Evolutionary conservation across 1,139 yeast genomes (phyloP), one percentile per base, ranked within the genome.

Genomic region (Sporopachydermia cereana): DNA sequence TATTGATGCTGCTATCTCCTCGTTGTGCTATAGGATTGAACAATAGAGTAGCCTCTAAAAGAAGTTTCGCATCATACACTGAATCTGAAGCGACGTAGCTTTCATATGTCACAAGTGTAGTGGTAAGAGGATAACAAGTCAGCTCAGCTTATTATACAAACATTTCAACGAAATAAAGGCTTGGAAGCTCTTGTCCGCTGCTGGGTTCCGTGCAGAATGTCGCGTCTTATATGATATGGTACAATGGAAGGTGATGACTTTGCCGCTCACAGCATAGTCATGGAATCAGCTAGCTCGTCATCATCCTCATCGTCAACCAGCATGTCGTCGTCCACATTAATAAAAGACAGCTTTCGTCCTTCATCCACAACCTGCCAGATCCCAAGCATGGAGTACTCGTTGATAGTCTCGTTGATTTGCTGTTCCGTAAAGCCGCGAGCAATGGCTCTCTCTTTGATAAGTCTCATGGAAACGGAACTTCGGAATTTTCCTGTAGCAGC

Each of bases 381-480:
- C 45, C 82, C 81, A 51, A 84, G 69, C 42, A 72, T 72, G 44
- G 77, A 75, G 59, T 89, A 89, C 58, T 84, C 91, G 42, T 71
- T 68, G 45, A 91, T 68, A 70, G 95, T 84, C 48, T 76, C 82
- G 46, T 73, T 76, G 53, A 89, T 74, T 58, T 88, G 91, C 51
- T 78, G 76, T 53, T 79, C 79, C 0, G 95, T 86, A 62, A 75
- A 89, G 2, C 96, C 96, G 61, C 84, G 81, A 23, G 85, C 84
- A 45, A 84, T 68, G 36, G 84, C 80, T n/a, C 88, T 71, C 49
- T 79, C 79, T 50, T 76, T 73, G 49, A 91, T 68, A 3, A 67
- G 74, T 18, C 69, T 71, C 64, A 82, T 62, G n/a, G 79, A 68
- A 57, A 84, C 61, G 24, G 69, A 63, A 49, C 64, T 61, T 46